phyloP scores from a whole-genome alignment of 2,329 filamentous ascomycete genomes.

The Botrytis paeoniae region DNA sequence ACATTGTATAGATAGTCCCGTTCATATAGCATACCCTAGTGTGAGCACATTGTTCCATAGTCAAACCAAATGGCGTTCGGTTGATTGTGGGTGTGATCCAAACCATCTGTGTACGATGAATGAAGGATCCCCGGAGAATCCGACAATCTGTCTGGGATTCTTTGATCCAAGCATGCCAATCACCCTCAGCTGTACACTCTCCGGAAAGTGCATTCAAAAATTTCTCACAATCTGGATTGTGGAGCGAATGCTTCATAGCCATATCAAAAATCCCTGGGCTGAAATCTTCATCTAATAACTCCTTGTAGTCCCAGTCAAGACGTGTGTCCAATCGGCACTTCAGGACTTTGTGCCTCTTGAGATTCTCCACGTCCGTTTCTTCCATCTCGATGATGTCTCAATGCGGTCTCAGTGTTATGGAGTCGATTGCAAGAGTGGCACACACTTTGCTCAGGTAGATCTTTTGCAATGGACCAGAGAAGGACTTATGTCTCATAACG shows the following conservation, averaged over 20 bases:
- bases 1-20: neutral
- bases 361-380: no score
- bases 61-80: no score
- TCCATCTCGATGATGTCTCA: neutral
- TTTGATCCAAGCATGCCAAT: neutral
- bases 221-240: neutral
- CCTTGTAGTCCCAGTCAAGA: no score
- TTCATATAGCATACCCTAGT: neutral
- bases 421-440: neutral
- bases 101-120: neutral
- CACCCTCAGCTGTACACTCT: neutral
- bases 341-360: neutral
- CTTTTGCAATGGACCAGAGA: neutral
- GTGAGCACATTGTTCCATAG: neutral
- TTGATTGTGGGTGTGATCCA: neutral
- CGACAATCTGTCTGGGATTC: neutral
- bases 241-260: neutral
- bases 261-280: neutral
- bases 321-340: neutral
- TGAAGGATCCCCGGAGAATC: neutral
- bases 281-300: neutral
- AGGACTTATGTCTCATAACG: neutral
- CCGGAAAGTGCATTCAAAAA: neutral
- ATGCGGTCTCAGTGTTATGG: neutral
- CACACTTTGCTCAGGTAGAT: neutral